These are phyloP conservation scores for Cucurbita pepo DNA, from an alignment of 306 rosid genomes.

Conservation along the genomic window DNA sequence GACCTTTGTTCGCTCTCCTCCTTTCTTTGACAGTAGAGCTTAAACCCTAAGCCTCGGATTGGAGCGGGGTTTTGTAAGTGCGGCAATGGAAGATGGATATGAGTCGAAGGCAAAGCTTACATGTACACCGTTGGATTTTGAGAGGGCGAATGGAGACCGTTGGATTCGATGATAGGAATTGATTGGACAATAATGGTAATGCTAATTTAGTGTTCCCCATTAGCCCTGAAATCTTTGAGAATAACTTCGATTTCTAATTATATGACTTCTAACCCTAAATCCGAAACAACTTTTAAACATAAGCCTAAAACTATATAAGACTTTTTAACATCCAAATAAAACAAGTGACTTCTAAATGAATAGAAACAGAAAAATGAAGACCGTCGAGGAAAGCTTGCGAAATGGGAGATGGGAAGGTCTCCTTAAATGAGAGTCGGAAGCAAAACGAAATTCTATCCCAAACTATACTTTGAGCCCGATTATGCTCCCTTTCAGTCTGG, in stretches of 20 bases:
- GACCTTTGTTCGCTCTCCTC: neutral
- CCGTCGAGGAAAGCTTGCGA: slow-evolving; percentile 14
- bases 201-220: neutral
- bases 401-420: slow-evolving; percentile 4
- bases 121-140: neutral
- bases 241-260: no score
- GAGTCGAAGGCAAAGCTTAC: neutral
- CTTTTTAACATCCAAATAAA: no score
- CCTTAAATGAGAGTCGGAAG: slow-evolving; percentile 18
- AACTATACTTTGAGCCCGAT: slow-evolving; percentile 35
- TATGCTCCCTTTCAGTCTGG: slow-evolving; percentile 28
- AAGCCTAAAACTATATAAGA: no score
- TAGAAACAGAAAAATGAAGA: slow-evolving; percentile 1
- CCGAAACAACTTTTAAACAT: no score
- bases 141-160: neutral
- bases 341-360: no score
- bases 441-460: slow-evolving; percentile 25
- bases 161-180: neutral
- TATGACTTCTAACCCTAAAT: no score
- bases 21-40: neutral
- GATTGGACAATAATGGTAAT: neutral
- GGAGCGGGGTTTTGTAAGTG: neutral
- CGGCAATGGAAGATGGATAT: neutral
- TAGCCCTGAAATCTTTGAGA: neutral
- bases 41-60: neutral